phyloP scores from a whole-genome alignment of 1,284 basidiomycete genomes.

The Cryptococcus sp. region DNA sequence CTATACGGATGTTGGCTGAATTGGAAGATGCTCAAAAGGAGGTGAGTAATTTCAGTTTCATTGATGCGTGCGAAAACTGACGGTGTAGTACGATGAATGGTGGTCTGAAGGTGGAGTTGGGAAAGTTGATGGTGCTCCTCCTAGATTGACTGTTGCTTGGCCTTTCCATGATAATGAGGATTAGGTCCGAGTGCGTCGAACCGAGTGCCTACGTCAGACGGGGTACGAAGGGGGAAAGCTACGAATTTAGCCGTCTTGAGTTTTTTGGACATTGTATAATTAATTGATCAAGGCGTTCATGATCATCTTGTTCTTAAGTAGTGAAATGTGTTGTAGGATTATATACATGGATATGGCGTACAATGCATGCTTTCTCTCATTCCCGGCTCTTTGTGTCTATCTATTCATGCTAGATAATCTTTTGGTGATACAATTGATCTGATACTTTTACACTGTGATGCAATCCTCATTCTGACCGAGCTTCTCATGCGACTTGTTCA shows the following conservation, averaged over 20 bases:
- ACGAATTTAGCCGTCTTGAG: background rate
- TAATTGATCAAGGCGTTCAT: background rate
- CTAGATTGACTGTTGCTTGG: constrained; percentile 48
- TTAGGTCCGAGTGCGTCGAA: constrained; percentile 14
- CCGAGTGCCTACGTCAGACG: too few species aligned
- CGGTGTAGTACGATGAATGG: constrained; percentile 46
- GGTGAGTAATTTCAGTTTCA: constrained; percentile 22
- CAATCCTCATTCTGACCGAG: too few species aligned
- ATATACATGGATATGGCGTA: too few species aligned
- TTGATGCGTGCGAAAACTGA: constrained; percentile 7
- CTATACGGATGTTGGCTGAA: constrained; percentile 50
- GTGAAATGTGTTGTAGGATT: too few species aligned
- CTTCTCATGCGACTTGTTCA: constrained; percentile 19
- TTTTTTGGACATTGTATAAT: background rate
- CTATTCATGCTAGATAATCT: too few species aligned
- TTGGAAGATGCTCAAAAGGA: constrained; percentile 51
- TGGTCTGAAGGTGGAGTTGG: constrained; percentile 48
- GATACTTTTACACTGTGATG: too few species aligned
- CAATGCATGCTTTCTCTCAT: too few species aligned
- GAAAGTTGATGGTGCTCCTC: constrained; percentile 45
- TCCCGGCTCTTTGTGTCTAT: too few species aligned
- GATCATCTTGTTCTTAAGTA: too few species aligned
- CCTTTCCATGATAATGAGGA: constrained; percentile 49
- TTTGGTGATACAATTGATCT: too few species aligned
- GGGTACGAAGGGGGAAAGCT: background rate